A percentile compares a stretch with the other conserved stretches of the same genome.
Evolutionary conservation across 306 rosid species (phyloP).

Genomic region (Quercus suber): DNA sequence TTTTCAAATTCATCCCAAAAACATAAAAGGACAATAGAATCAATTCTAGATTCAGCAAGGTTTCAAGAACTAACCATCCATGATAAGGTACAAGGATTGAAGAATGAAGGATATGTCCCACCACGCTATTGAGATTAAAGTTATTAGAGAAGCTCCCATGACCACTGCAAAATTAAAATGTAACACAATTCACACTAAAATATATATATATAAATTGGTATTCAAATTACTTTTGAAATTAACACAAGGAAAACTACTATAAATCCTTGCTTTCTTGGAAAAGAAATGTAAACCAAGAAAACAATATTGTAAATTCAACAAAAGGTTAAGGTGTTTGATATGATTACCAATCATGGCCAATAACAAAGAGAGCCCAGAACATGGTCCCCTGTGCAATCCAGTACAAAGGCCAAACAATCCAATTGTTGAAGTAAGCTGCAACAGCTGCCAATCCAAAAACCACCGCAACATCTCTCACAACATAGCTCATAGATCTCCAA

Average conservation of each 20-base stretch:
- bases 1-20: not conserved
- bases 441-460: conserved; percentile 86
- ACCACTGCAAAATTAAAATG: conserved; percentile 61
- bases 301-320: not conserved
- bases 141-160: conserved; percentile 95
- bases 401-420: conserved; percentile 93
- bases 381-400: conserved; percentile 98
- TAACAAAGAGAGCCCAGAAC: conserved; percentile 99
- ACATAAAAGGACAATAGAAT: not conserved
- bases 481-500: conserved; percentile 93
- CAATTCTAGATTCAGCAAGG: not conserved
- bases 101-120: conserved; percentile 90
- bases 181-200: conserved; percentile 11
- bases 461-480: conserved; percentile 67
- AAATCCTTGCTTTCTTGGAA: not conserved
- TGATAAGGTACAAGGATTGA: conserved; percentile 96
- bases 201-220: not conserved
- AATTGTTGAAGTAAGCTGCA: conserved; percentile 73
- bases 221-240: not conserved
- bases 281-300: not conserved
- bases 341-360: conserved; percentile 95
- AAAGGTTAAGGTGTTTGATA: not conserved
- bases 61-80: conserved; percentile 72
- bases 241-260: not conserved
- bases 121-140: conserved; percentile 71